Percentiles rank a stretch among this genome's conserved stretches.
Conservation (phyloP, 192 early-diverging fungal genomes). For the Rhizophagus clarus region DNA sequence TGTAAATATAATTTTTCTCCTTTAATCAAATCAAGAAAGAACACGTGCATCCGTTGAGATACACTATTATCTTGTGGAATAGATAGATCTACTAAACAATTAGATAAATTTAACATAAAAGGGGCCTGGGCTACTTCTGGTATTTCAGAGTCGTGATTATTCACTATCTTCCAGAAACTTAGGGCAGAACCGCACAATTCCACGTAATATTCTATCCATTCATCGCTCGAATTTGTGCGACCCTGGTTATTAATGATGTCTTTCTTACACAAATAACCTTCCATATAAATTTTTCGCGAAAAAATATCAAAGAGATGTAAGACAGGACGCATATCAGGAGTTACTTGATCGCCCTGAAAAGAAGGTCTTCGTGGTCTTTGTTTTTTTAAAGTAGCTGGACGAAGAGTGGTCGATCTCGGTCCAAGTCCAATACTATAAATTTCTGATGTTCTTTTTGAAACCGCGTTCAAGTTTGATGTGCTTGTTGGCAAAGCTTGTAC, state of each 20-base stretch:
- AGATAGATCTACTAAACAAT: slow-evolving; percentile 61
- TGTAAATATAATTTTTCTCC: slow-evolving; percentile 46
- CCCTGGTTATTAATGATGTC: slow-evolving; percentile 65
- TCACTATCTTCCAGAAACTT: slow-evolving; percentile 57
- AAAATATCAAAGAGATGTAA: slow-evolving; percentile 65
- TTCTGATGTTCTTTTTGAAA: neutral
- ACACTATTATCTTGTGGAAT: slow-evolving; percentile 58
- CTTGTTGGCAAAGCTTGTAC: neutral
- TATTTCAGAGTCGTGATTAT: slow-evolving; percentile 17
- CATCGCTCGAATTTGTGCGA: slow-evolving; percentile 56
- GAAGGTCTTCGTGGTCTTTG: slow-evolving; percentile 1
- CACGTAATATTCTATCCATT: slow-evolving; percentile 74
- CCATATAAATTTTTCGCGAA: slow-evolving; percentile 68
- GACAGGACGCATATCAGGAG: slow-evolving; percentile 36
- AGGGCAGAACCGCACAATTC: slow-evolving; percentile 73
- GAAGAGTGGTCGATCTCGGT: neutral
- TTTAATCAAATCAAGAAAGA: slow-evolving; percentile 51
- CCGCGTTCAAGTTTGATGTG: neutral
- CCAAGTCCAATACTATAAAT: neutral
- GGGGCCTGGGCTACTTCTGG: slow-evolving; percentile 37
- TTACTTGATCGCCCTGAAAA: slow-evolving; percentile 15
- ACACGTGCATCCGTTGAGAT: slow-evolving; percentile 70
- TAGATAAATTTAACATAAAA: slow-evolving; percentile 76
- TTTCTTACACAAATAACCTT: slow-evolving; percentile 74
- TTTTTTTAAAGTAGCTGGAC: slow-evolving; percentile 15